Evolutionary conservation across 1,139 yeast species (phyloP).

Genomic region (Lodderomyces pseudojiufengensis): DNA sequence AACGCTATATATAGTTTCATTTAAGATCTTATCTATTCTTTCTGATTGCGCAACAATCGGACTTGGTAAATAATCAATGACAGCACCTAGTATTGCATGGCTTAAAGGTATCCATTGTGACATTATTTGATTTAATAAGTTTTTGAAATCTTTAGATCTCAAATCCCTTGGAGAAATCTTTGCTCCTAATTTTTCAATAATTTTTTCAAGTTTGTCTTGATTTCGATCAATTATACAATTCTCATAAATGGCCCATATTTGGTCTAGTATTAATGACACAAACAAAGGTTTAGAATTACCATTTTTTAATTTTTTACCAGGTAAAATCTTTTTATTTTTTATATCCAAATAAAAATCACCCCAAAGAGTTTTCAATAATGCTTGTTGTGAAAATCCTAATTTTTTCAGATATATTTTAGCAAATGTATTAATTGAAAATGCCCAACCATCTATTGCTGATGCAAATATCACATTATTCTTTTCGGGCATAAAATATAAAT

Average conservation of each 20-base stretch:
- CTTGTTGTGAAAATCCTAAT: constrained; percentile 78
- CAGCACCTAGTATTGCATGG: constrained; percentile 77
- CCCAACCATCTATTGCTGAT: constrained; percentile 97
- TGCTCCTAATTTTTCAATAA: constrained; percentile 65
- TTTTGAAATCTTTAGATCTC: constrained; percentile 71
- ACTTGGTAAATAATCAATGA: constrained; percentile 81
- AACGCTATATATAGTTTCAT: constrained; percentile 44
- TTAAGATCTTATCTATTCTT: constrained; percentile 66
- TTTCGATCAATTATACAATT: constrained; percentile 64
- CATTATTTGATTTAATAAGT: constrained; percentile 64
- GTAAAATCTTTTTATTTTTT: constrained; percentile 77
- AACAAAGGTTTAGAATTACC: constrained; percentile 66
- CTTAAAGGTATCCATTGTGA: constrained; percentile 95
- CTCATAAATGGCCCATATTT: constrained; percentile 88
- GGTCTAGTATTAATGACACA: constrained; percentile 83
- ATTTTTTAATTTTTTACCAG: constrained; percentile 50
- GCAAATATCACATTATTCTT: constrained; percentile 91
- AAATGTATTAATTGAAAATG: constrained; percentile 85
- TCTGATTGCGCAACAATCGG: constrained; percentile 72
- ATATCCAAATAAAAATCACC: constrained; percentile 91
- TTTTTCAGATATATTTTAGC: constrained; percentile 83
- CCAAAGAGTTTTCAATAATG: constrained; percentile 87
- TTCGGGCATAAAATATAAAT: constrained; percentile 85
- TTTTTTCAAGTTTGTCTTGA: constrained; percentile 68
- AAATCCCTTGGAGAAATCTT: constrained; percentile 73